Conservation (phyloP, 805 yeast species). For the Starmerella tilneyi region DNA sequence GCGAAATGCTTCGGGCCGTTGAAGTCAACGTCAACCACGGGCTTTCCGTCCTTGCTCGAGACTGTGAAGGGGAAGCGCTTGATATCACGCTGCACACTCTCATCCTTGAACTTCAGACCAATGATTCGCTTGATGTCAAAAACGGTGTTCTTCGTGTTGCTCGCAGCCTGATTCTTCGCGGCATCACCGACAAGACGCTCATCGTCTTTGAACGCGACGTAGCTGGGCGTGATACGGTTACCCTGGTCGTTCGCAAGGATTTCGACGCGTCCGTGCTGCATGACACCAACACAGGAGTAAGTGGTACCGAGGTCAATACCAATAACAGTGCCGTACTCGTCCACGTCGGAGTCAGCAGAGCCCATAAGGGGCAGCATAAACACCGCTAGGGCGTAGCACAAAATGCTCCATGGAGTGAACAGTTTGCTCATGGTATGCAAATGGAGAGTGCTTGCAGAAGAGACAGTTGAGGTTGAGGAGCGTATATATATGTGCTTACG, state of each 20-base stretch:
- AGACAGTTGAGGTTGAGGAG: neutral
- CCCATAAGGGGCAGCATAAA: conserved; percentile 32
- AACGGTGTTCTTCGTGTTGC: conserved; percentile 75
- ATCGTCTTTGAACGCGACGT: conserved; percentile 83
- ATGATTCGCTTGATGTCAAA: conserved; percentile 88
- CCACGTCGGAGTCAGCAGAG: conserved; percentile 28
- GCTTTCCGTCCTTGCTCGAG: conserved; percentile 64
- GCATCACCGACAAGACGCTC: conserved; percentile 94
- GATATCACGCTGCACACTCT: conserved; percentile 67
- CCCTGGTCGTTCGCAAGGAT: conserved; percentile 94
- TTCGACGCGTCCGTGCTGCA: conserved; percentile 78
- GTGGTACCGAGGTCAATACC: conserved; percentile 98
- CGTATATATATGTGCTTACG: conserved; percentile 13
- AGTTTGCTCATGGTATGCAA: conserved; percentile 15
- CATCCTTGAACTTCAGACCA: conserved; percentile 70
- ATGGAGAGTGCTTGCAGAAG: conserved; percentile 3
- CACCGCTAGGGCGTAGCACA: conserved; percentile 31
- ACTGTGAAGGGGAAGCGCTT: conserved; percentile 75
- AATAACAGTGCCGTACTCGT: conserved; percentile 45
- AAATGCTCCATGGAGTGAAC: conserved; percentile 28
- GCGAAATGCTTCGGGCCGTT: conserved; percentile 67
- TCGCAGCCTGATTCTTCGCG: conserved; percentile 90
- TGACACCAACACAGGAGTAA: conserved; percentile 89
- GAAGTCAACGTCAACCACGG: conserved; percentile 64
- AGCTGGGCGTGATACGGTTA: conserved; percentile 92